Evolutionary conservation across 495 filamentous ascomycete genomes (phyloP).

Genomic region (Neurospora sp.): DNA sequence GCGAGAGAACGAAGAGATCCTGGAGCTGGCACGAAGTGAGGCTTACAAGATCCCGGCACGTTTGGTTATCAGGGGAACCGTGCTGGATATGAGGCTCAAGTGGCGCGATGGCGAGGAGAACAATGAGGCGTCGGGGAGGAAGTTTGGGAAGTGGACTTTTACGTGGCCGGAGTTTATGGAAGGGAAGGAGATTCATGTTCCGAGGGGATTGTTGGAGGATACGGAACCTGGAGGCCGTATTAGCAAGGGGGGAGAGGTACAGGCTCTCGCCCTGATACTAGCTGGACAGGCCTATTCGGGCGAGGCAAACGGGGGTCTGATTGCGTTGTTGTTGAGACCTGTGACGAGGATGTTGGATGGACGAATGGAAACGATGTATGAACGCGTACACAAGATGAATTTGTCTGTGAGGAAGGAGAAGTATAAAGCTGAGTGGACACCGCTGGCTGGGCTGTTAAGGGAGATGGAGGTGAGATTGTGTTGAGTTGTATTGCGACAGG

Average conservation of each 20-base stretch:
- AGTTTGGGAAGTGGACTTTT: background rate
- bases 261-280: background rate
- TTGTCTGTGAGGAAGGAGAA: background rate
- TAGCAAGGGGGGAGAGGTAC: background rate
- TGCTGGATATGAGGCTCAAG: background rate
- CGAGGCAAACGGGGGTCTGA: background rate
- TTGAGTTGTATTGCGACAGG: background rate
- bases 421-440: background rate
- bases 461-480: background rate
- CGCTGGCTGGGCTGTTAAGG: background rate
- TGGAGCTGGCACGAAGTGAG: background rate
- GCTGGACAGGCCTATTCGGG: background rate
- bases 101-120: background rate
- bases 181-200: background rate
- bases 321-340: background rate
- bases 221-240: background rate
- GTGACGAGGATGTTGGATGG: background rate
- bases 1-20: background rate
- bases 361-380: background rate
- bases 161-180: background rate
- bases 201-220: background rate
- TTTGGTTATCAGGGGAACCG: background rate
- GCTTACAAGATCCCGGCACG: background rate
- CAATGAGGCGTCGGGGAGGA: background rate
- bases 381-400: background rate